A percentile compares a stretch with the other conserved stretches of the same genome.
Conservation (phyloP, 345 rosid genomes). For the Pugionium cornutum region DNA sequence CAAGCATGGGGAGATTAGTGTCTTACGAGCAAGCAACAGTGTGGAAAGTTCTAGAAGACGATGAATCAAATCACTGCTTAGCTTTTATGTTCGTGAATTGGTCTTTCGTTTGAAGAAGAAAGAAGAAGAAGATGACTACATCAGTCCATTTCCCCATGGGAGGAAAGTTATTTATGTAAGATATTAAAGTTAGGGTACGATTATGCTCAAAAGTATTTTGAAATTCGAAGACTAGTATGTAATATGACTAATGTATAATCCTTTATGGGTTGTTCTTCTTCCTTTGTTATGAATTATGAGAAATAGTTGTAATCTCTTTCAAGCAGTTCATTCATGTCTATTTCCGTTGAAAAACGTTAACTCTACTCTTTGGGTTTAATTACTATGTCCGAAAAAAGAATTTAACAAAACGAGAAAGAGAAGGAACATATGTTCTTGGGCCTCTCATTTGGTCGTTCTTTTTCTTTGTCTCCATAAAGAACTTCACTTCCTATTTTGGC, state of each 20-base stretch:
- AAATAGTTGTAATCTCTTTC: too few species aligned
- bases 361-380: too few species aligned
- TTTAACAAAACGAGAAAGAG: too few species aligned
- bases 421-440: too few species aligned
- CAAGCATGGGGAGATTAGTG: slow-evolving; percentile 87
- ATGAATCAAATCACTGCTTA: slow-evolving; percentile 72
- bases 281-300: not conserved
- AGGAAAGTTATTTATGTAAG: slow-evolving; percentile 30
- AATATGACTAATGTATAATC: slow-evolving; percentile 18
- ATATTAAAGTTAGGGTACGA: slow-evolving; percentile 30
- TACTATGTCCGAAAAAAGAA: too few species aligned
- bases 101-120: slow-evolving; percentile 67
- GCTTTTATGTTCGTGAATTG: slow-evolving; percentile 84
- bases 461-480: too few species aligned
- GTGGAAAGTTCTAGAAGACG: slow-evolving; percentile 85
- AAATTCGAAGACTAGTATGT: slow-evolving; percentile 24
- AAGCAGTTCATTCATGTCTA: too few species aligned
- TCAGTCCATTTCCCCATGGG: not conserved
- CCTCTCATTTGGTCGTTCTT: too few species aligned
- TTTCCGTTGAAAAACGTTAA: too few species aligned
- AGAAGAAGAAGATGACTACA: not conserved
- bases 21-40: slow-evolving; percentile 82
- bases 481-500: too few species aligned
- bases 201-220: slow-evolving; percentile 24
- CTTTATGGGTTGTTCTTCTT: not conserved